These are phyloP conservation scores for Mycena alexandri DNA, from an alignment of 768 basidiomycete genomes.

Conservation along the genomic window DNA sequence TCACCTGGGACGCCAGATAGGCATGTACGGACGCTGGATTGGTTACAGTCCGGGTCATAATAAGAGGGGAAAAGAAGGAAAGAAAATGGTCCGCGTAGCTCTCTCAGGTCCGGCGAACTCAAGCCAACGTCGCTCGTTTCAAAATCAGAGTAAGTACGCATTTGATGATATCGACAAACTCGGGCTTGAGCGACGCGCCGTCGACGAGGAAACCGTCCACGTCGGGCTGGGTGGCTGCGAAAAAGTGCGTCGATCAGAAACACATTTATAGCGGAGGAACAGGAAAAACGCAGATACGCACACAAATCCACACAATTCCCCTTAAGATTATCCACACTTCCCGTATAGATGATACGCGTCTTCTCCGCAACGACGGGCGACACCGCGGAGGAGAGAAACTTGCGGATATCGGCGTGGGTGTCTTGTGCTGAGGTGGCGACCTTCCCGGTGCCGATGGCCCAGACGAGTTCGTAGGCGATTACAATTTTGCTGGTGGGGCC, in stretches of 20 bases:
- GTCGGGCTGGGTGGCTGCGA: constrained; percentile 79
- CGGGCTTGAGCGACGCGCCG: constrained; percentile 97
- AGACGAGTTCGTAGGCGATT: constrained; percentile 96
- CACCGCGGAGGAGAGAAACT: constrained; percentile 75
- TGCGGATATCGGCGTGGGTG: constrained; percentile 86
- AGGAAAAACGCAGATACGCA: constrained; percentile 59
- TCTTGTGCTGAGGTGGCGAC: constrained; percentile 96
- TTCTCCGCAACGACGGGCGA: constrained; percentile 76
- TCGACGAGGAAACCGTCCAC: constrained; percentile 99
- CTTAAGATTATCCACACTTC: constrained; percentile 93
- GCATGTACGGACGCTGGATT: too few species aligned
- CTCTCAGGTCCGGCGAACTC: too few species aligned
- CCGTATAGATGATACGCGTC: constrained; percentile 95
- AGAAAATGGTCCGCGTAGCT: too few species aligned
- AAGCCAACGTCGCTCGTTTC: too few species aligned
- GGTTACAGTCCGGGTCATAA: too few species aligned
- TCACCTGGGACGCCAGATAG: constrained; percentile 56
- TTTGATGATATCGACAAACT: constrained; percentile 94
- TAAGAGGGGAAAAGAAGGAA: too few species aligned
- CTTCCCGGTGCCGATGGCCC: constrained; percentile 99
- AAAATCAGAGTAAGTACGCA: too few species aligned
- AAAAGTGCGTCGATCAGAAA: constrained; percentile 19
- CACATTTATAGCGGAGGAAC: neutral
- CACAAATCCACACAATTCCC: constrained; percentile 90
- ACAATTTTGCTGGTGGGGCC: constrained; percentile 77